Conservation (phyloP, 192 early-diverging fungal species). For the Backusella tuberculispora region DNA sequence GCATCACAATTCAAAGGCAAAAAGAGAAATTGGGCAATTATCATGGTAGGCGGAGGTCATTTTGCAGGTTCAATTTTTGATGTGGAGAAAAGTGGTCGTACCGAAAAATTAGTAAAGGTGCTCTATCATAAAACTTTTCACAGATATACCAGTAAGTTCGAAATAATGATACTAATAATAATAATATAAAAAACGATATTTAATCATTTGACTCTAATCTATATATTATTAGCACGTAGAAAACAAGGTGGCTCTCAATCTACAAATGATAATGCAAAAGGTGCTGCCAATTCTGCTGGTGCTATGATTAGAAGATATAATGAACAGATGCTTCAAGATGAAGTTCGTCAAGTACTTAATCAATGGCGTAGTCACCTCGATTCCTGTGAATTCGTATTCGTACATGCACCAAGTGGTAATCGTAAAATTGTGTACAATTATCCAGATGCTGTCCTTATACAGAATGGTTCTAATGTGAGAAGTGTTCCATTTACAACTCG, state of each 20-base stretch:
- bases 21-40: slow-evolving; percentile 69
- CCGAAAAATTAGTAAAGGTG: slow-evolving; percentile 48
- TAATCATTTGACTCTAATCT: background rate
- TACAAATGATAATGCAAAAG: slow-evolving; percentile 79
- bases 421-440: slow-evolving; percentile 57
- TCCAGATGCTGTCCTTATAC: slow-evolving; percentile 46
- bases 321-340: slow-evolving; percentile 76
- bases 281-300: slow-evolving; percentile 85
- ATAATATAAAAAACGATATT: background rate
- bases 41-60: slow-evolving; percentile 85
- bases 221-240: slow-evolving; percentile 60
- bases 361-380: slow-evolving; percentile 74
- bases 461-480: slow-evolving; percentile 59
- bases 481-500: slow-evolving; percentile 79
- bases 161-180: no score
- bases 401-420: slow-evolving; percentile 68
- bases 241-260: slow-evolving; percentile 96
- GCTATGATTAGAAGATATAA: slow-evolving; percentile 90
- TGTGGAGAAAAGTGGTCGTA: slow-evolving; percentile 49
- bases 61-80: slow-evolving; percentile 92
- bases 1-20: background rate
- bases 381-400: slow-evolving; percentile 70
- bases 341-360: slow-evolving; percentile 73
- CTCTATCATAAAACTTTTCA: slow-evolving; percentile 92
- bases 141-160: slow-evolving; percentile 85